Evolutionary conservation across 805 yeast genomes (phyloP).

Genomic region (Metschnikowia borealis): DNA sequence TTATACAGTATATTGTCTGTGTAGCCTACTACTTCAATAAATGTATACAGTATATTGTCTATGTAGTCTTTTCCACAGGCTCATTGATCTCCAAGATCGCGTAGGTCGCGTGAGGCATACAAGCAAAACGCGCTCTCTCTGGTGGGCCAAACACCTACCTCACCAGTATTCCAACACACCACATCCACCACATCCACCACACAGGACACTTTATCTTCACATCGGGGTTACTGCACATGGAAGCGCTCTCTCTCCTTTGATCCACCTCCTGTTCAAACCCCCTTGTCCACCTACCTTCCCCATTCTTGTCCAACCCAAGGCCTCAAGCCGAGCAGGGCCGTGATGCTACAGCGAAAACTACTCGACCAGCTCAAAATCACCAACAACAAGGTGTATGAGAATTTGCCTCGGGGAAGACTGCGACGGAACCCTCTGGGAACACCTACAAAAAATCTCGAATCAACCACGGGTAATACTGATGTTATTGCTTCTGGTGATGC

Average conservation of each 20-base stretch:
- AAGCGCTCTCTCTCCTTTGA: background rate
- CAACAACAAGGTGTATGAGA: slow-evolving; percentile 17
- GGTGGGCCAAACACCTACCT: background rate
- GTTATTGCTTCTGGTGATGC: too few relatives aligned
- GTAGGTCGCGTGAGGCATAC: slow-evolving; percentile 5
- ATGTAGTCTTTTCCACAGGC: too few relatives aligned
- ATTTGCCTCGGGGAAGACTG: slow-evolving; percentile 13
- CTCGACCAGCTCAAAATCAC: slow-evolving; percentile 18
- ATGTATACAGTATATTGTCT: too few relatives aligned
- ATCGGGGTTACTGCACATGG: background rate
- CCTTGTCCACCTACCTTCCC: background rate
- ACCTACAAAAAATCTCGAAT: background rate
- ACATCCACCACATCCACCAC: background rate
- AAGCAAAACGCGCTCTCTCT: slow-evolving; percentile 5
- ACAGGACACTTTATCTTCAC: background rate
- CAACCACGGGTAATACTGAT: too few relatives aligned
- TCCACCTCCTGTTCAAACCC: background rate
- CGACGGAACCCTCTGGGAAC: slow-evolving; percentile 7
- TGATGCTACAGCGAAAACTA: slow-evolving; percentile 11
- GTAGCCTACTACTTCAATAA: too few relatives aligned
- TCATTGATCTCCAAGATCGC: background rate
- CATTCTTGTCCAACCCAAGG: background rate
- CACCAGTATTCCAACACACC: background rate
- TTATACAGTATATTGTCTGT: too few relatives aligned
- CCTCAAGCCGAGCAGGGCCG: background rate